Evolutionary conservation across 176 grass and related monocot genomes (phyloP).

Genomic region (Tillandsia leiboldiana): DNA sequence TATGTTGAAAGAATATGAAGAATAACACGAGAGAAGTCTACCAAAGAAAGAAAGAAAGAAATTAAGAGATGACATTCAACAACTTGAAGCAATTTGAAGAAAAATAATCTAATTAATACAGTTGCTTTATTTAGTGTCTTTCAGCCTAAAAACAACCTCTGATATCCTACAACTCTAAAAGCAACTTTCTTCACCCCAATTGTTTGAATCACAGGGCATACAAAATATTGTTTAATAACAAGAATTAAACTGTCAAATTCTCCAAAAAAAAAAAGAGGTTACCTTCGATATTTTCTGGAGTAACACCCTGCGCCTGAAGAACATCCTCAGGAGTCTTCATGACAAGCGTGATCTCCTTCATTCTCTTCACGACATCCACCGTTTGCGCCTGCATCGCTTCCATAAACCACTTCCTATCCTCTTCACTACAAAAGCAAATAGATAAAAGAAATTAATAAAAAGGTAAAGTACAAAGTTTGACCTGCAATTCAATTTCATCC

Average conservation of each 20-base stretch:
- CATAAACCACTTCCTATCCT: slow-evolving; percentile 88
- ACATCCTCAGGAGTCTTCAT: slow-evolving; percentile 87
- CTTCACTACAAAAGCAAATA: slow-evolving; percentile 30
- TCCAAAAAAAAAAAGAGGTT: neutral
- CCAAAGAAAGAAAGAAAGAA: too few species aligned
- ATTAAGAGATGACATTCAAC: too few species aligned
- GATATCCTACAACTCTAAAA: too few species aligned
- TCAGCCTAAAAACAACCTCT: too few species aligned
- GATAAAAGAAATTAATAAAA: too few species aligned
- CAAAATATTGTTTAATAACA: neutral
- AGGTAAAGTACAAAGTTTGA: too few species aligned
- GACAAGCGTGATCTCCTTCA: slow-evolving; percentile 88
- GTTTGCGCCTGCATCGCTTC: slow-evolving; percentile 85
- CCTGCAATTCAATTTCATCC: neutral
- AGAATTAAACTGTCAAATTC: neutral
- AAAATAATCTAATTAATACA: too few species aligned
- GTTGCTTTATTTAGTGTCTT: too few species aligned
- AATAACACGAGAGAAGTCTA: too few species aligned
- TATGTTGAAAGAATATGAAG: too few species aligned
- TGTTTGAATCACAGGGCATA: neutral
- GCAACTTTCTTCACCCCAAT: neutral
- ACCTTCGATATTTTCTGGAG: slow-evolving; percentile 65
- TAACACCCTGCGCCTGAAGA: slow-evolving; percentile 55
- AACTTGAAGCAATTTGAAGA: too few species aligned
- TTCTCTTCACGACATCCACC: slow-evolving; percentile 59